Conservation (phyloP, 2,329 filamentous ascomycete species). For the Amesomyces nigricolor region DNA sequence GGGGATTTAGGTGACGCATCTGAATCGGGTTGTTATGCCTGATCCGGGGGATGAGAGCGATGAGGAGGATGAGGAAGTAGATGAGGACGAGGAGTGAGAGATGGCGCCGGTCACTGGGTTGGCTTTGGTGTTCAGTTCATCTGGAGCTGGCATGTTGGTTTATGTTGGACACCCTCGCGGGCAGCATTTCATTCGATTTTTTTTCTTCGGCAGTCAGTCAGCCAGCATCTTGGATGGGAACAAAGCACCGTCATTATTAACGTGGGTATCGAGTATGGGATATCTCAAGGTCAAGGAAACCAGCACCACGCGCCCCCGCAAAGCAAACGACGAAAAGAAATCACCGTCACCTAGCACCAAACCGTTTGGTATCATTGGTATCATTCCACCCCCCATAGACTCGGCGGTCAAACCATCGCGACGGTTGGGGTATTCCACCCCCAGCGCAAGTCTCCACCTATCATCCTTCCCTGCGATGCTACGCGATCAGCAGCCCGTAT, state of each 20-base stretch:
- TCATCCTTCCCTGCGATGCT: not conserved
- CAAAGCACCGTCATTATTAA: conserved; percentile 6
- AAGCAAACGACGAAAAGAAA: conserved; percentile 12
- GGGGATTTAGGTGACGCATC: conserved; percentile 54
- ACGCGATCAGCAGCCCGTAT: not conserved
- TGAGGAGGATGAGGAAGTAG: conserved; percentile 42
- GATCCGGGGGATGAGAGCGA: conserved; percentile 47
- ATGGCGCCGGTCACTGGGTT: too few species aligned
- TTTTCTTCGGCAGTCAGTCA: too few species aligned
- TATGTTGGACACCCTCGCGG: too few species aligned
- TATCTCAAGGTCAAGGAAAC: conserved; percentile 13
- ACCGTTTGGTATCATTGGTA: conserved; percentile 20
- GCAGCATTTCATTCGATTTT: too few species aligned
- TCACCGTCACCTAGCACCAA: not conserved
- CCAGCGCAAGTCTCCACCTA: not conserved
- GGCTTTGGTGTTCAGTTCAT: too few species aligned
- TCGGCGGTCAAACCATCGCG: conserved; percentile 1
- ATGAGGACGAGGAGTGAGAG: conserved; percentile 28
- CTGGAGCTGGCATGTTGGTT: too few species aligned
- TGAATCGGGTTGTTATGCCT: conserved; percentile 70
- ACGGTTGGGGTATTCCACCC: not conserved
- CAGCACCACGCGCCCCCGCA: conserved; percentile 8
- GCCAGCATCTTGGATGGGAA: not conserved
- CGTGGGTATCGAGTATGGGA: conserved; percentile 18
- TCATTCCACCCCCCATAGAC: conserved; percentile 12